Conservation (phyloP, 768 basidiomycete species). For the Gymnopilus dilepis region DNA sequence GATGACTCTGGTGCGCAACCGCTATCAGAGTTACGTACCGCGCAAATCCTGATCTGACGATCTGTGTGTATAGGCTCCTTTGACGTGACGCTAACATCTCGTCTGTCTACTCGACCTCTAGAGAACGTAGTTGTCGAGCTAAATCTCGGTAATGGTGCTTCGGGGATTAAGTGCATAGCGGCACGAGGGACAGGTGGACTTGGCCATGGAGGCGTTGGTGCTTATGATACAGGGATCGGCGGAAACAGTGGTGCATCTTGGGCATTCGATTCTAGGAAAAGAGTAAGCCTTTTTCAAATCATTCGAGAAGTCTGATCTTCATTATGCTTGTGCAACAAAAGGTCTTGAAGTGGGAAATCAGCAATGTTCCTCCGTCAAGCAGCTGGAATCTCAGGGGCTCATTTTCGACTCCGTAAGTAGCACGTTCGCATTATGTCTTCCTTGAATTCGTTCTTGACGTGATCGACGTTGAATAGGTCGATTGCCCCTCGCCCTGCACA, state of each 20-base stretch:
- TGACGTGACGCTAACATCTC: slow-evolving; percentile 66
- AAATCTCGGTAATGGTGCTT: slow-evolving; percentile 75
- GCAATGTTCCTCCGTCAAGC: slow-evolving; percentile 66
- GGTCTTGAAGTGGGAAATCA: slow-evolving; percentile 83
- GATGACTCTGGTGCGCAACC: slow-evolving; percentile 44
- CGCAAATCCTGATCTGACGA: not conserved
- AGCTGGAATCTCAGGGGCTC: slow-evolving; percentile 79
- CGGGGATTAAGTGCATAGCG: slow-evolving; percentile 73
- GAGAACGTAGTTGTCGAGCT: slow-evolving; percentile 77
- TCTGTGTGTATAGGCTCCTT: slow-evolving; percentile 40
- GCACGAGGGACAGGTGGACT: slow-evolving; percentile 60
- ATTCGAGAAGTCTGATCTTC: not conserved
- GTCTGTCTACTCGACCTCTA: slow-evolving; percentile 64
- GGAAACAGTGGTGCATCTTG: slow-evolving; percentile 63
- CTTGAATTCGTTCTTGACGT: not conserved
- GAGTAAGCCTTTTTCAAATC: slow-evolving; percentile 44
- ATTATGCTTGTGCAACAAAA: slow-evolving; percentile 32
- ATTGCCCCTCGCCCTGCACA: slow-evolving; percentile 68
- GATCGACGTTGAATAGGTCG: slow-evolving; percentile 28
- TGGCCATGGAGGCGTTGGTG: slow-evolving; percentile 37
- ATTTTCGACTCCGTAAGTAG: slow-evolving; percentile 65
- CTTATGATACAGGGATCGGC: slow-evolving; percentile 35
- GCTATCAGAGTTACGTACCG: not conserved
- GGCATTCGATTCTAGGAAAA: slow-evolving; percentile 76
- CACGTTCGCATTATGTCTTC: not conserved